Conservation (phyloP, 2,329 filamentous ascomycete species). For the Magnaporthiopsis poae region DNA sequence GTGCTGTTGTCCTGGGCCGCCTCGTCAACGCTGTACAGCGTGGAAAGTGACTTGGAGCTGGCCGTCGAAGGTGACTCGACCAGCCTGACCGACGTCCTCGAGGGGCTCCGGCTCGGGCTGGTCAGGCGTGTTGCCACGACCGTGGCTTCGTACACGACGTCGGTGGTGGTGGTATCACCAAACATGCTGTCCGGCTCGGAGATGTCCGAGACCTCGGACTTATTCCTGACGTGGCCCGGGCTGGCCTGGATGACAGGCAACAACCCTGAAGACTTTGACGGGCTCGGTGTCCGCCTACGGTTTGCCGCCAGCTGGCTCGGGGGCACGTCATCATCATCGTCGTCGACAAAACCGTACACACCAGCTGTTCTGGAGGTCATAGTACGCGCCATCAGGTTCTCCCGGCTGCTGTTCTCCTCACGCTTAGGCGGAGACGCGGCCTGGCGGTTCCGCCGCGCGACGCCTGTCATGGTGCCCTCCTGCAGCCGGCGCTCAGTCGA, state of each 20-base stretch:
- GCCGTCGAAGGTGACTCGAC: conserved; percentile 31
- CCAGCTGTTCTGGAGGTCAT: background rate
- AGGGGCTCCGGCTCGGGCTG: conserved; percentile 30
- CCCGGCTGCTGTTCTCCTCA: conserved; percentile 3
- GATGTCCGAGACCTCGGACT: conserved; percentile 24
- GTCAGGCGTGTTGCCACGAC: conserved; percentile 18
- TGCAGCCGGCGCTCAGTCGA: conserved; percentile 41
- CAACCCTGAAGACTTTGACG: conserved; percentile 1
- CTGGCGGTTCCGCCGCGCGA: conserved; percentile 20
- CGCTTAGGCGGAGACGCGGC: conserved; percentile 18
- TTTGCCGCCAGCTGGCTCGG: background rate
- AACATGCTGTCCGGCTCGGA: conserved; percentile 34
- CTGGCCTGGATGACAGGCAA: conserved; percentile 10
- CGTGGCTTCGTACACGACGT: background rate
- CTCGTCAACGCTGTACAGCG: conserved; percentile 46
- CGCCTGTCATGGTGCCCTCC: conserved; percentile 12
- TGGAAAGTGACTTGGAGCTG: conserved; percentile 44
- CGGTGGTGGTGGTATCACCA: conserved; percentile 14
- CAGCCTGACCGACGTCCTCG: conserved; percentile 1
- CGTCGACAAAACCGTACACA: background rate
- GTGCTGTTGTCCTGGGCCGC: conserved; percentile 24
- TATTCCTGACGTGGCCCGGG: conserved; percentile 19
- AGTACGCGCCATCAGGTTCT: background rate
- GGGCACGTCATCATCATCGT: background rate
- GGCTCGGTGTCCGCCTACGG: conserved; percentile 11